Conservation (phyloP, 1,284 basidiomycete genomes). For the Microbotryum intermedium region DNA sequence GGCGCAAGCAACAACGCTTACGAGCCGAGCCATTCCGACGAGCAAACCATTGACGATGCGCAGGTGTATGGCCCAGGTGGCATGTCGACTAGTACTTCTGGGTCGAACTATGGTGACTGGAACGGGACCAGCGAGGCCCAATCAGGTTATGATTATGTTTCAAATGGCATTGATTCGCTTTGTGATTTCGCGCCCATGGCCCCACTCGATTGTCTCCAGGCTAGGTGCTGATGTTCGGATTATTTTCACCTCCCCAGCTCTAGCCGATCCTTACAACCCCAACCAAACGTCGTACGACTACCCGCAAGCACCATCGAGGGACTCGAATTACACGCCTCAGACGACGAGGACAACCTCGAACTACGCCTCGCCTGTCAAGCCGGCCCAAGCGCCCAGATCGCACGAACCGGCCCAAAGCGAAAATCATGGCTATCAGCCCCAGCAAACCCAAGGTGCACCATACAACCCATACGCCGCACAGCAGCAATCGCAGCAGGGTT, state of each 20-base stretch:
- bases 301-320: background rate
- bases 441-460: background rate
- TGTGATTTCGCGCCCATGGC: no score
- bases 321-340: constrained; percentile 1
- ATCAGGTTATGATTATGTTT: constrained; percentile 25
- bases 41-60: constrained; percentile 9
- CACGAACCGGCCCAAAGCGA: no score
- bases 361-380: no score
- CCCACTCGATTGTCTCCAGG: no score
- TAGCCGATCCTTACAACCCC: no score
- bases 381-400: no score
- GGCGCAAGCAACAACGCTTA: background rate
- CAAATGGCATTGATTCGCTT: no score
- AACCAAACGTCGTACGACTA: background rate
- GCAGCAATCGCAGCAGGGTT: constrained; percentile 3
- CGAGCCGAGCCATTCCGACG: constrained; percentile 10
- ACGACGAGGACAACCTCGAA: background rate
- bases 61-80: constrained; percentile 3
- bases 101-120: constrained; percentile 27
- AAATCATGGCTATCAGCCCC: no score
- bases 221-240: no score
- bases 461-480: constrained; percentile 24
- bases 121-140: constrained; percentile 16
- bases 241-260: no score
- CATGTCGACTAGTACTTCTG: constrained; percentile 16